These are phyloP conservation scores for Zygosaccharomyces pseudobailii DNA, from an alignment of 1,139 yeast species.

Conservation along the genomic window DNA sequence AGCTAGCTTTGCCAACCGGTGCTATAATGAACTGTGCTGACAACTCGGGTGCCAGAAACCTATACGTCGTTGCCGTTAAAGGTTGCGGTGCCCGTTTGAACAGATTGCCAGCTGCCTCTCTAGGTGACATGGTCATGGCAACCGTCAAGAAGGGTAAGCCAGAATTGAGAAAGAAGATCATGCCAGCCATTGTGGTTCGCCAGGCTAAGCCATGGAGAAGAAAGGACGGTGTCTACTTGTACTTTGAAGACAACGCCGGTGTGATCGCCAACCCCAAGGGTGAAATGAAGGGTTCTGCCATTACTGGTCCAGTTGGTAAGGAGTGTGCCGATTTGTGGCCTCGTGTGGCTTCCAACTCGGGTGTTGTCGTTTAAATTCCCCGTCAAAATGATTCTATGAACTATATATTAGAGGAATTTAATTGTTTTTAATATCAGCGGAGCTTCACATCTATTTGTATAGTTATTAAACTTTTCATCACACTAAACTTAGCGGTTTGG, in stretches of 20 bases:
- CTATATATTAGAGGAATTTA: slow-evolving; percentile 15
- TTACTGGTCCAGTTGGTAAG: slow-evolving; percentile 99
- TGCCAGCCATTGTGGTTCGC: slow-evolving; percentile 99
- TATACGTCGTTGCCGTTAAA: slow-evolving; percentile 97
- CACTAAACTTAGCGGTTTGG: neutral
- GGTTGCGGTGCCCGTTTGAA: slow-evolving; percentile 99
- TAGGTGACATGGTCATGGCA: slow-evolving; percentile 99
- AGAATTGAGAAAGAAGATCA: slow-evolving; percentile 99
- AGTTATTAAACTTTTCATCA: slow-evolving; percentile 1
- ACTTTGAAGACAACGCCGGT: slow-evolving; percentile 99
- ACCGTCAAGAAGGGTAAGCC: slow-evolving; percentile 99
- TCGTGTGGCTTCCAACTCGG: slow-evolving; percentile 99
- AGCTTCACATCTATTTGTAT: slow-evolving; percentile 3
- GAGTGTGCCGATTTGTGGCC: slow-evolving; percentile 99
- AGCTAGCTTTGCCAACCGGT: slow-evolving; percentile 99
- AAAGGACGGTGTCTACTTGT: slow-evolving; percentile 99
- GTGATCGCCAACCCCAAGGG: slow-evolving; percentile 99
- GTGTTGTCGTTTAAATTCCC: slow-evolving; percentile 89
- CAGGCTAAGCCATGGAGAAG: slow-evolving; percentile 99
- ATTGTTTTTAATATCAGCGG: slow-evolving; percentile 12
- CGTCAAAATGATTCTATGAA: slow-evolving; percentile 10
- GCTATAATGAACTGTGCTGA: slow-evolving; percentile 99
- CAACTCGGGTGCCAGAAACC: slow-evolving; percentile 99
- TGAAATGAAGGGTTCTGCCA: slow-evolving; percentile 99
- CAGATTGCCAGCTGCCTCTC: slow-evolving; percentile 99